Base-by-base conservation (phyloP, 768 basidiomycete genomes). In the Gyrodon lividus region DNA sequence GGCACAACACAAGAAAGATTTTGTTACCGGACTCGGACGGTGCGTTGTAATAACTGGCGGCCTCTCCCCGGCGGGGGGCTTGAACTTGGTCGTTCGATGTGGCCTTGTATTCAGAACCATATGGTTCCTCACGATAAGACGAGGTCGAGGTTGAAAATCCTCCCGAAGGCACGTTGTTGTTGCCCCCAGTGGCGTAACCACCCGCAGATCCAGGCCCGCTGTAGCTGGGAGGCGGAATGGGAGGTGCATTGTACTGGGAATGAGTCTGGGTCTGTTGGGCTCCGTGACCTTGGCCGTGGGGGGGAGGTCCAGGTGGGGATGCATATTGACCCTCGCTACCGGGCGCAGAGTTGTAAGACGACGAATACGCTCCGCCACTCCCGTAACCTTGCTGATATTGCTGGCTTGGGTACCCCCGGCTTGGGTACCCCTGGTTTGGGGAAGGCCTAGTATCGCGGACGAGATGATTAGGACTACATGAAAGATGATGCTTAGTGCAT, bases 1-100 rank as follows among this genome's bases (percentile, higher is more conserved):
- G 24, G 14, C 4, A 16, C 2, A 10, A 30, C 35, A 3, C 23
- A 7, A 6, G 16, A 8, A 17, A 28, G 20, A 1, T 5, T 4
- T 10, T 47, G 55, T 56, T 19, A 61, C 56, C 50, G 19, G 55
- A 19, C 38, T 54, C 57, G 14, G 43, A 43, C n/a, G n/a, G n/a
- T n/a, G n/a, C n/a, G 22, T 51, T 45, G 38, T 63, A 65, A 42
- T 63, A 64, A 24, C 51, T 28, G 6, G 42, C 41, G 12, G 56
- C 61, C 17, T 64, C 63, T 3, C 63, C 64, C 24, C 50, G 40
- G 19, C 48, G 52, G 1, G 53, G 23, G 10, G 46, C 6, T 22
- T 54, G 57, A n/a, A 19, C 22, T 6, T 51, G 56, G 28, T 49
- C 43, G 1, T 10, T 40, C 20, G 17, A 17, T n/a, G 24, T 8